Base-by-base conservation (phyloP, 2,329 filamentous ascomycete genomes). In the Phialocephala sp. region DNA sequence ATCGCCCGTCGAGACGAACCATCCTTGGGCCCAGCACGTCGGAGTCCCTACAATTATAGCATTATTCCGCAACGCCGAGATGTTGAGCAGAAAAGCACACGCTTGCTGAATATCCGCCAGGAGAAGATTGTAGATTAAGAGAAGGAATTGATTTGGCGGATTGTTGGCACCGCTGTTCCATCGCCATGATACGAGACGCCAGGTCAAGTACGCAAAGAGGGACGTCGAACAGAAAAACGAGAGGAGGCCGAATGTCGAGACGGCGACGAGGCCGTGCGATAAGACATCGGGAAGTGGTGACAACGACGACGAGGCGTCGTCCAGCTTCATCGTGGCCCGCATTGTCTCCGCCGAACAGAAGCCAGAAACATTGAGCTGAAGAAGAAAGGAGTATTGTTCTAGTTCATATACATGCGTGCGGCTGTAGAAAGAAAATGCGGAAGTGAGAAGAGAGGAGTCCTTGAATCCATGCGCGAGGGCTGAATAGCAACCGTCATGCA, bases 91-190 rank as follows among this genome's bases (percentile, higher is more conserved):
- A 73, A 91, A 92, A 4, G 87, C 86, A 0, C 86, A 75, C 8
- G 86, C 82, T 72, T 91, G 89, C 72, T 89, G 86, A 63, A 90
- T 82, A 71, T 92, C 89, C 65, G 89, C 89, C 24, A 90, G 77
- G 5, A 92, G 79, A 0, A 92, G 82, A 74, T 91, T 91, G 74
- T 90, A 85, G 65, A 91, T 89, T 4, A 92, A 80, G 0, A 91
- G 80, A 35, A 91, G 82, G 72, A 91, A 90, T 75, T 91, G 89
- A 69, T 91, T 91, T 0, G 83, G 83, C 6, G 80, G 78, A 22
- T 60, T 50, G 22, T 70, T 63, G 6, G 57, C 27, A 20, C 47
- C 62, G 1, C 60, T 56, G 18, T 68, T 68, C 12, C 59, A 63
- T 27, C 62, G 68, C 74, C 74, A 76, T 39, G 69, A 63, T 24